Evolutionary conservation across 208 protist genomes (phyloP).

Genomic region (Leishmania guyanensis): DNA sequence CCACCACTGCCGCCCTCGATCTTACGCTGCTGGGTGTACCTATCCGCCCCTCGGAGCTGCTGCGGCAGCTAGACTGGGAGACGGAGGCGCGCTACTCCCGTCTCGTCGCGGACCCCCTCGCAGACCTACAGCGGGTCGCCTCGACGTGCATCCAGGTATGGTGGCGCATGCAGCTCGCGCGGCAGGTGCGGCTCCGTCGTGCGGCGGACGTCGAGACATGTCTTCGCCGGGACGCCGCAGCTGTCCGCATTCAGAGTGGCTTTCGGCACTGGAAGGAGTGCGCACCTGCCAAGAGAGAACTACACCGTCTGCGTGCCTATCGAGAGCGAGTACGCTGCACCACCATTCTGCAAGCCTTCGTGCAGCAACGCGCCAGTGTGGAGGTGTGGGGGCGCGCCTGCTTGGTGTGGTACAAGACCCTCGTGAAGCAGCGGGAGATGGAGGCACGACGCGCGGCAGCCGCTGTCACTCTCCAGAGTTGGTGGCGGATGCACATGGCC

Average conservation of each 20-base stretch:
- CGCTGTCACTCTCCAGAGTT: slow-evolving; percentile 47
- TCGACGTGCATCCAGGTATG: slow-evolving; percentile 23
- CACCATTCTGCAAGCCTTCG: slow-evolving; percentile 40
- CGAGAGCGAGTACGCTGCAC: slow-evolving; percentile 26
- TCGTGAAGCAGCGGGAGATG: slow-evolving; percentile 23
- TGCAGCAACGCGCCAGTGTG: slow-evolving; percentile 41
- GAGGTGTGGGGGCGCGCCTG: slow-evolving; percentile 39
- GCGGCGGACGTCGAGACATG: slow-evolving; percentile 12
- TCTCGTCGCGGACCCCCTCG: slow-evolving; percentile 18
- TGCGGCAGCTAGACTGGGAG: slow-evolving; percentile 26
- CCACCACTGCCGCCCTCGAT: not conserved
- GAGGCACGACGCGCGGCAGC: slow-evolving; percentile 25
- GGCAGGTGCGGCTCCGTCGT: slow-evolving; percentile 4
- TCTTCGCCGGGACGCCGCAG: slow-evolving; percentile 30
- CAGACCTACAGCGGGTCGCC: slow-evolving; percentile 15
- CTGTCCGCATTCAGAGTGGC: slow-evolving; percentile 32
- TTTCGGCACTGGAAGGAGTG: slow-evolving; percentile 43
- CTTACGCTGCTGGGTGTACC: slow-evolving; percentile 5
- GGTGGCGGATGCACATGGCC: slow-evolving; percentile 44
- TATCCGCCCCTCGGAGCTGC: slow-evolving; percentile 27
- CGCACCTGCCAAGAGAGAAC: slow-evolving; percentile 17
- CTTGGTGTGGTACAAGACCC: slow-evolving; percentile 15
- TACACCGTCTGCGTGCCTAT: slow-evolving; percentile 26
- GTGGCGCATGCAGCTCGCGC: slow-evolving; percentile 25
- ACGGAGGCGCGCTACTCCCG: slow-evolving; percentile 34